Evolutionary conservation across 169 alveolate species (phyloP), one percentile per base, ranked within the genome.

Genomic region (Plasmodium malariae): DNA sequence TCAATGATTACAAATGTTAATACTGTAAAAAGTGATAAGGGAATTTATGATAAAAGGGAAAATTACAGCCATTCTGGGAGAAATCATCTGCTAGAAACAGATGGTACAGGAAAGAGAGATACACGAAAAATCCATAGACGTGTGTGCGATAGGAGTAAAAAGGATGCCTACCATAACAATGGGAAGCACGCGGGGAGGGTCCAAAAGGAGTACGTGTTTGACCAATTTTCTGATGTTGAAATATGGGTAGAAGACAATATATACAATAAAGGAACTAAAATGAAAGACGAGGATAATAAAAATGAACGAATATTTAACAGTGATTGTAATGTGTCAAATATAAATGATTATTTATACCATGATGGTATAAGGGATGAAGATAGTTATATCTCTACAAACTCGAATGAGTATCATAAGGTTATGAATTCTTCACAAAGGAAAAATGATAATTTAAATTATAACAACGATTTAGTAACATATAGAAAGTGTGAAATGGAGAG

Each of bases 151-250:
- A n/a, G n/a, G n/a, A n/a, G n/a, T n/a, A n/a, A n/a, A n/a, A n/a
- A n/a, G n/a, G n/a, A n/a, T n/a, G n/a, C n/a, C n/a, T n/a, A n/a
- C n/a, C n/a, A n/a, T n/a, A n/a, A n/a, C n/a, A n/a, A n/a, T n/a
- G n/a, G n/a, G n/a, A n/a, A n/a, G n/a, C n/a, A 37, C 21, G 14
- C n/a, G 11, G 68, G 48, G 11, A 28, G n/a, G 69, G 68, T 24
- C n/a, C 45, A 36, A 71, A 71, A 37, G 24, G 21, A 48, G 24
- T 49, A 26, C 69, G 1, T 48, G 19, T 71, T 71, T 36, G 67
- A 49, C 21, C 55, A 59, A 36, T 21, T 34, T 34, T 71, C 65
- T 11, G 69, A 71, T 59, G 40, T 71, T 7, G 85, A 71, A 45
- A 57, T 71, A 14, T 71, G 85, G 85, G 65, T 45, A 32, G 60